Evolutionary conservation across 2,329 filamentous ascomycete species (phyloP), one percentile per base, ranked within the genome.

Genomic region (Exophiala viscosa): DNA sequence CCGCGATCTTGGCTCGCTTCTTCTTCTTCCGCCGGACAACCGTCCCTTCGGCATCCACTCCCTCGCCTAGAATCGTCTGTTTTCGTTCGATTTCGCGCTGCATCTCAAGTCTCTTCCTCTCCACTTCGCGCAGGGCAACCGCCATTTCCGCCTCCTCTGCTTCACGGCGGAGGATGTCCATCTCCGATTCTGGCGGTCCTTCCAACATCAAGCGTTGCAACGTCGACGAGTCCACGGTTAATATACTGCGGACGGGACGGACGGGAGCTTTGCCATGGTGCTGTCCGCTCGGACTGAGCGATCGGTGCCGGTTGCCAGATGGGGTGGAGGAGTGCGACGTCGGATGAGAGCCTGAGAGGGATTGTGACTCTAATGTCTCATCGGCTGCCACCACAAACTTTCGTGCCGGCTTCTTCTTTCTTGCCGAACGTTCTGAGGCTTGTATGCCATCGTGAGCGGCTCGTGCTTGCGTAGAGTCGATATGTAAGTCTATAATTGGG

Each of bases 401-500:
- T 53, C 82, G 82, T 1, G 78, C 74, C 4, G 66, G 60, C 62
- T 69, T 65, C 56, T 70, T 62, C 57, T 69, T 59, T 54, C 66
- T 53, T 57, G 44, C 54, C 62, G 62, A 57, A 45, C 67, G 50
- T 50, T 56, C 15, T 42, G 41, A 49, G 38, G n/a, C 14, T 13
- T 33, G 36, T 42, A 31, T 18, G 39, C 17, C 39, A 2, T 42
- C 9, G 20, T 44, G 48, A 43, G 58, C 50, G 18, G 43, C 38
- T 33, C 47, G 36, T 15, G 52, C 56, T 23, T 68, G 70, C 7
- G 78, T 67, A 54, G 79, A 80, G 31, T 85, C 84, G 6, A 96
- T 79, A 57, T 95, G 85, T 42, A 99, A 78, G 66, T 95, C 85
- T 84, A 99, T 93, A 64, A 99, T 92, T 2, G 93, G 93, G 63